These are phyloP conservation scores for Eucalyptus cloeziana DNA, from an alignment of 345 rosid species.

Conservation along the genomic window DNA sequence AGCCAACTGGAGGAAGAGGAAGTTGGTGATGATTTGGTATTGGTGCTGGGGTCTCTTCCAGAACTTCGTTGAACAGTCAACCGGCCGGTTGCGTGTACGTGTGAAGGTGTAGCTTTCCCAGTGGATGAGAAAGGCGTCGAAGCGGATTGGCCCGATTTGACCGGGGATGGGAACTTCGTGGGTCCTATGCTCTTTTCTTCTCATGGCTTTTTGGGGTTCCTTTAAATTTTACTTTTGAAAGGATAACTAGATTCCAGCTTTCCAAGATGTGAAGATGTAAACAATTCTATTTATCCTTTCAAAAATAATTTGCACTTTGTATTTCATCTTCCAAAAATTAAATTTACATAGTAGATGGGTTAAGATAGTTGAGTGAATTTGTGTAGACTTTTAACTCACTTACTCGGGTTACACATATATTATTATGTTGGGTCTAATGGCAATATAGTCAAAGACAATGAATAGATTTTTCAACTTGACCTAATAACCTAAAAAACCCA, in stretches of 20 bases:
- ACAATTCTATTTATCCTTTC: no score
- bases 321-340: background rate
- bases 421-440: background rate
- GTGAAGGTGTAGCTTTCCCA: background rate
- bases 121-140: background rate
- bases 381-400: background rate
- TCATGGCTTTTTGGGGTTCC: background rate
- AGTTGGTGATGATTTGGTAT: background rate
- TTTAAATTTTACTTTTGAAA: background rate
- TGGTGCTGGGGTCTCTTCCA: background rate
- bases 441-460: no score
- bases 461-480: background rate
- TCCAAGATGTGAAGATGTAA: no score
- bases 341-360: background rate
- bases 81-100: background rate
- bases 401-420: background rate
- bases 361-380: rapidly evolving
- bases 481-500: no score
- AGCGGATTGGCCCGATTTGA: background rate
- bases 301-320: background rate
- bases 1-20: background rate
- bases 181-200: background rate
- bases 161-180: background rate
- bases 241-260: background rate
- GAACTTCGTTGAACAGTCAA: background rate